phyloP scores from a whole-genome alignment of 768 basidiomycete genomes.

The Lentinus brumalis region DNA sequence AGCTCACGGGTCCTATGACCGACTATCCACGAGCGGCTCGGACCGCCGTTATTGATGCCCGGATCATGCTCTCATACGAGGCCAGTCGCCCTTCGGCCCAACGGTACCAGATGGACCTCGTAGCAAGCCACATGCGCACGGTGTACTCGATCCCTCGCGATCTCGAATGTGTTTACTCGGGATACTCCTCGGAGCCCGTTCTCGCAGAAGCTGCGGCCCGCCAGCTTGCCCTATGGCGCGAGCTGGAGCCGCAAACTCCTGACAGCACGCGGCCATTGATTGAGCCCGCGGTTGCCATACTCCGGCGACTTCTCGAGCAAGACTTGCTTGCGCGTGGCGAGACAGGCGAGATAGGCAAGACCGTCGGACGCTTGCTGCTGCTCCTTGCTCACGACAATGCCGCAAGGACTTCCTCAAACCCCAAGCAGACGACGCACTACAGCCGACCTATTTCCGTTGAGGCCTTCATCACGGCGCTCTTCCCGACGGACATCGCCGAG shows the following conservation, averaged over 20 bases:
- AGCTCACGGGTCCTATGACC: not conserved
- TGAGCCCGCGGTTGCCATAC: conserved; percentile 3
- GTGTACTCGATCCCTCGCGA: conserved; percentile 29
- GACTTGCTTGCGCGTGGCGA: conserved; percentile 23
- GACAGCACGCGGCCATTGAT: too few species aligned
- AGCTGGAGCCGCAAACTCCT: not conserved
- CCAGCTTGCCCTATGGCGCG: conserved; percentile 9
- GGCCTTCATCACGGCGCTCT: conserved; percentile 25
- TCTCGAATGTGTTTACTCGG: conserved; percentile 29
- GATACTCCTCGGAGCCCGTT: conserved; percentile 38
- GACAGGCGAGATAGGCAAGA: conserved; percentile 20
- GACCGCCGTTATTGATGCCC: conserved; percentile 15
- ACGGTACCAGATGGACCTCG: conserved; percentile 17
- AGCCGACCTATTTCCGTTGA: conserved; percentile 15
- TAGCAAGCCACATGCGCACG: conserved; percentile 32
- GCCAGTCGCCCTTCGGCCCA: conserved; percentile 3
- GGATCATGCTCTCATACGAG: conserved; percentile 20
- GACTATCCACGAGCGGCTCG: not conserved
- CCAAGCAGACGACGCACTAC: not conserved
- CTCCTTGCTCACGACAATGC: conserved; percentile 28
- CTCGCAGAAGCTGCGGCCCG: conserved; percentile 35
- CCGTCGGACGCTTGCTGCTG: conserved; percentile 29
- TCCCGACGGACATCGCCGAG: conserved; percentile 14
- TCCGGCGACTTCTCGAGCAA: conserved; percentile 1
- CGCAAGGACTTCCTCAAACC: not conserved